Conservation (phyloP, 305 asterid genomes). For the Solanum hybrid region DNA sequence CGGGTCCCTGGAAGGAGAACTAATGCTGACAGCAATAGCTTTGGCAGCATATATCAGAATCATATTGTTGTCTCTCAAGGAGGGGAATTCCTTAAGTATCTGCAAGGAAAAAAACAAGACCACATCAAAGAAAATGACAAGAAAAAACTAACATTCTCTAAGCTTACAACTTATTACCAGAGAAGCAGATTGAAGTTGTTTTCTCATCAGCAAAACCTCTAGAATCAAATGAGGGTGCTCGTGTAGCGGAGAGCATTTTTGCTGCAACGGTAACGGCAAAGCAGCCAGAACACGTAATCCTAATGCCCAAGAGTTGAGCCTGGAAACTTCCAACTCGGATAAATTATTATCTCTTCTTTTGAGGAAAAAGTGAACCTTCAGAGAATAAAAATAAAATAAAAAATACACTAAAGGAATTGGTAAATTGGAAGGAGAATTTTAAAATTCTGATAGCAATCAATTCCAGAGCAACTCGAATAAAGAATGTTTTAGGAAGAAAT, state of each 20-base stretch:
- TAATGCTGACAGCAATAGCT: constrained; percentile 79
- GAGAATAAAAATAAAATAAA: neutral
- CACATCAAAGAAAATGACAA: neutral
- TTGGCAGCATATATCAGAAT: constrained; percentile 84
- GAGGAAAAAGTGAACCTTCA: constrained; percentile 95
- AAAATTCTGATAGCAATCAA: neutral
- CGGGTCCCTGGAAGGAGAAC: constrained; percentile 70
- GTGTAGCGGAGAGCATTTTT: constrained; percentile 90
- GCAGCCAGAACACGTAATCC: constrained; percentile 96
- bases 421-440: neutral
- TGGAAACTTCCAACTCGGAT: constrained; percentile 77
- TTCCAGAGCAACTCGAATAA: neutral
- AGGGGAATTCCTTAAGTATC: constrained; percentile 89
- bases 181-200: constrained; percentile 95
- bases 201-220: constrained; percentile 96
- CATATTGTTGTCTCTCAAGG: constrained; percentile 67
- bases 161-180: constrained; percentile 41
- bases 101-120: constrained; percentile 21
- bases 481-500: constrained; percentile 4
- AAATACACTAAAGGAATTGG: neutral
- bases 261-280: constrained; percentile 97
- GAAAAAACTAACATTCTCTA: neutral
- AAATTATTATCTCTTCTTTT: constrained; percentile 89
- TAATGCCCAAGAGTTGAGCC: constrained; percentile 95
- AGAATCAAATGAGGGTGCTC: constrained; percentile 95